These are phyloP conservation scores for Chlorella vulgaris DNA, from an alignment of 139 green algal species.

Conservation along the genomic window DNA sequence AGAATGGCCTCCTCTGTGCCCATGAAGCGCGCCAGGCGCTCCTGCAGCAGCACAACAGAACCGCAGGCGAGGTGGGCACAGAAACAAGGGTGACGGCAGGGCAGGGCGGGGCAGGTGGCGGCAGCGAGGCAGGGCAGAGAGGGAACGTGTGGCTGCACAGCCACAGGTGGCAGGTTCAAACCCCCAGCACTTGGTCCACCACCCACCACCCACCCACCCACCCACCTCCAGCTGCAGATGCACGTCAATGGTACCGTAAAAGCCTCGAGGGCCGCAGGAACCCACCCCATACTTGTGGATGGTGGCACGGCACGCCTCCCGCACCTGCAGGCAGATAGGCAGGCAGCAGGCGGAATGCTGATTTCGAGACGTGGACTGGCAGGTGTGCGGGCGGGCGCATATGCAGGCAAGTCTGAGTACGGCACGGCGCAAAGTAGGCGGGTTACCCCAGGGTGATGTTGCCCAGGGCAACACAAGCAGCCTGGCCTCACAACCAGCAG, in stretches of 20 bases:
- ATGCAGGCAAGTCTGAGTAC: too few species aligned
- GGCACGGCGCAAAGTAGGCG: too few species aligned
- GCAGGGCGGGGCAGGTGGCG: neutral
- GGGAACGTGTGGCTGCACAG: neutral
- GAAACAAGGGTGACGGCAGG: neutral
- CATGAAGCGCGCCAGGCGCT: conserved; percentile 81
- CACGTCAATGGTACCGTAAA: conserved; percentile 98
- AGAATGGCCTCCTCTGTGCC: conserved; percentile 87
- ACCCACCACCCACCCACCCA: too few species aligned
- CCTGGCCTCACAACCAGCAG: too few species aligned
- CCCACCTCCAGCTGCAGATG: conserved; percentile 87
- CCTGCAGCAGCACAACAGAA: conserved; percentile 54
- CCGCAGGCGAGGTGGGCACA: too few species aligned
- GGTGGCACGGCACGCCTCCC: conserved; percentile 44
- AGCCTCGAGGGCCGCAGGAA: conserved; percentile 96
- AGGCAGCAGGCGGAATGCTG: neutral
- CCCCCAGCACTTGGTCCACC: too few species aligned
- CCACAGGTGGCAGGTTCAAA: too few species aligned
- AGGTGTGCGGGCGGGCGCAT: too few species aligned
- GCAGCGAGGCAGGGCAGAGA: neutral
- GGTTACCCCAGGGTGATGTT: too few species aligned
- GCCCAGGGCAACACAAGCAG: too few species aligned
- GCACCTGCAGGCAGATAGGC: neutral
- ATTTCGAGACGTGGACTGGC: too few species aligned
- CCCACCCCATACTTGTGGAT: conserved; percentile 96